Conservation (phyloP, 495 filamentous ascomycete species). For the Penicillium riverlandense region DNA sequence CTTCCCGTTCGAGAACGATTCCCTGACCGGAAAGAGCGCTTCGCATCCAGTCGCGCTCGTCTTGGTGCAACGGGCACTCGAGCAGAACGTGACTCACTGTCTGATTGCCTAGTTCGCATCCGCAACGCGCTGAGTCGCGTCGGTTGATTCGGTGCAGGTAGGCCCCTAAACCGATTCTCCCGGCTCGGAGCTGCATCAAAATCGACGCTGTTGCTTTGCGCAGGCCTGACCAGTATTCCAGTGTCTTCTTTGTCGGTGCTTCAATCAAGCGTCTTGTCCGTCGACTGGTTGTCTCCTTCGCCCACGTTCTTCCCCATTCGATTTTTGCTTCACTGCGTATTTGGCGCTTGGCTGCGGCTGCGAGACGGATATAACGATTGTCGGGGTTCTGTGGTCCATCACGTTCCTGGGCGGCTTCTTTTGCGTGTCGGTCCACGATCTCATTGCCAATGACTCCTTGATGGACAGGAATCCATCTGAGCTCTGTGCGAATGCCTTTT, state of each 20-base stretch:
- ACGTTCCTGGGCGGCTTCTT: not conserved
- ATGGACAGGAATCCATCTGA: conserved; percentile 2
- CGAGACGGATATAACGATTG: conserved; percentile 4
- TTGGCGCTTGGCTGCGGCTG: not conserved
- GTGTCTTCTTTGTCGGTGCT: not conserved
- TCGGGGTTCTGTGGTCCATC: not conserved
- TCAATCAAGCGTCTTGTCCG: conserved; percentile 7
- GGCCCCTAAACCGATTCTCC: conserved; percentile 15
- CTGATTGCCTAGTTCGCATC: conserved; percentile 10
- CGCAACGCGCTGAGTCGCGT: conserved; percentile 11
- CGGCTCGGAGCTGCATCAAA: conserved; percentile 19
- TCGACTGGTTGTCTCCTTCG: not conserved
- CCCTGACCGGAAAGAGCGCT: conserved; percentile 10
- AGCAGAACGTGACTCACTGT: conserved; percentile 17
- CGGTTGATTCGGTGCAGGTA: conserved; percentile 20
- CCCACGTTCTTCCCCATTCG: conserved; percentile 3
- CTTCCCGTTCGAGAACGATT: conserved; percentile 9
- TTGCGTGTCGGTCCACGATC: conserved; percentile 1
- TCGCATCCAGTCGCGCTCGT: conserved; percentile 9
- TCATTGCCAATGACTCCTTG: conserved; percentile 1
- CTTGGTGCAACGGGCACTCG: conserved; percentile 3
- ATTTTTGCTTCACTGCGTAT: conserved; percentile 1
- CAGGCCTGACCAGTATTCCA: conserved; percentile 5
- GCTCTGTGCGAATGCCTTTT: not conserved
- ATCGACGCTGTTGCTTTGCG: conserved; percentile 15